These are phyloP conservation scores for Hanseniaspora meyeri DNA, from an alignment of 805 yeast species.

Conservation along the genomic window DNA sequence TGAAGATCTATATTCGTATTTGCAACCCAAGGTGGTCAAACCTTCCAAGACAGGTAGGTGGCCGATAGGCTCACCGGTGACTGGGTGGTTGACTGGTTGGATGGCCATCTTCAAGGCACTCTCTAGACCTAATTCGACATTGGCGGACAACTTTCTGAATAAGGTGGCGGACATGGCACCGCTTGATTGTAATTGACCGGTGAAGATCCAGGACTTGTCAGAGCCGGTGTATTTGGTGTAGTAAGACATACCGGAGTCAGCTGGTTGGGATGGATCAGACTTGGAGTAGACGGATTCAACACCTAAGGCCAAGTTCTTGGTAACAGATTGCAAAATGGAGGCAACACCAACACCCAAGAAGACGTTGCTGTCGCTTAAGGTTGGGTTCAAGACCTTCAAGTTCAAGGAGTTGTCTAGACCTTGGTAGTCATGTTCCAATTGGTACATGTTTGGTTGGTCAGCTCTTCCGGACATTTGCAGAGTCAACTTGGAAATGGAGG, in stretches of 20 bases:
- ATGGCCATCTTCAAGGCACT: slow-evolving; percentile 67
- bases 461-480: slow-evolving; percentile 58
- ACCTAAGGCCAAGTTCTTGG: slow-evolving; percentile 77
- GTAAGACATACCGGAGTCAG: slow-evolving; percentile 83
- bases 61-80: slow-evolving; percentile 69
- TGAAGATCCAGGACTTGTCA: slow-evolving; percentile 73
- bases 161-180: slow-evolving; percentile 81
- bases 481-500: slow-evolving; percentile 68
- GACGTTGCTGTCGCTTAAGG: slow-evolving; percentile 37
- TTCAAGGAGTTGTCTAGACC: slow-evolving; percentile 80
- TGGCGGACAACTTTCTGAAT: slow-evolving; percentile 87
- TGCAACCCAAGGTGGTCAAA: slow-evolving; percentile 86
- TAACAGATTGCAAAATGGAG: slow-evolving; percentile 77
- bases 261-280: slow-evolving; percentile 60
- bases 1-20: slow-evolving; percentile 93
- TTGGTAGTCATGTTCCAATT: slow-evolving; percentile 90
- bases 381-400: slow-evolving; percentile 84
- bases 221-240: slow-evolving; percentile 73
- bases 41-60: slow-evolving; percentile 81
- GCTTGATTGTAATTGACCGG: slow-evolving; percentile 86
- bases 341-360: slow-evolving; percentile 89
- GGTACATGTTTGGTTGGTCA: slow-evolving; percentile 86
- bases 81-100: slow-evolving; percentile 59
- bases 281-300: slow-evolving; percentile 78
- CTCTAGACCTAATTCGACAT: slow-evolving; percentile 90